Base-by-base conservation (phyloP, 2,329 filamentous ascomycete genomes). In the Sclerotinia glacialis region DNA sequence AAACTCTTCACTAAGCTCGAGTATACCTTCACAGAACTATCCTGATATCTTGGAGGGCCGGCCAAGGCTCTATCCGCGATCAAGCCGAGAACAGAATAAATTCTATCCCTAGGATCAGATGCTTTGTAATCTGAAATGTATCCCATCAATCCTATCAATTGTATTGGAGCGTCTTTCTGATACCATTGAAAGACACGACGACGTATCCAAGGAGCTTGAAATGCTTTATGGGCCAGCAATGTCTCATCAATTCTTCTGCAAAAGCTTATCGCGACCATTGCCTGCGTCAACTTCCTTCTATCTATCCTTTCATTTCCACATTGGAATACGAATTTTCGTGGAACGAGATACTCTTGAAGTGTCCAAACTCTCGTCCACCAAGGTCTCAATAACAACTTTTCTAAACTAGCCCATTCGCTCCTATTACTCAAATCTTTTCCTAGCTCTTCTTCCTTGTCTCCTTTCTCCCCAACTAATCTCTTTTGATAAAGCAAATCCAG, bases 81-180 rank as follows among this genome's bases (percentile, higher is more conserved):
- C 12, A 71, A 42, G 4, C 69, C 69, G 18, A 70, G 58, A 7
- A 70, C 40, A 47, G 69, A 67, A 34, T 70, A 71, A 6, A 71
- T 65, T 34, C 67, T 60, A 58, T 71, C 69, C 42, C 66, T 63
- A 14, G 61, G 66, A 61, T 71, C 69, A 2, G 67, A 66, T 11
- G 69, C 67, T 61, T 62, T 64, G 34, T 52, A 67, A 40, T 65
- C n/a, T 53, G 31, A 28, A n/a, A 65, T 42, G 42, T 67, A 67
- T 28, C 62, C 66, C 34, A 67, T 40, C 40, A 67, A 31, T 1
- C 62, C 66, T n/a, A 53, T 60, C 21, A 67, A 26, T 49, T 65
- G 28, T 21, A 61, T 47, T 26, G 54, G 46, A 16, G 47, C 44
- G 2, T 44, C 26, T 40, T 8, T 31, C 14, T 54, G 52, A 47